Evolutionary conservation across 148 eudicot species (phyloP).

Genomic region (Camellia sinensis): DNA sequence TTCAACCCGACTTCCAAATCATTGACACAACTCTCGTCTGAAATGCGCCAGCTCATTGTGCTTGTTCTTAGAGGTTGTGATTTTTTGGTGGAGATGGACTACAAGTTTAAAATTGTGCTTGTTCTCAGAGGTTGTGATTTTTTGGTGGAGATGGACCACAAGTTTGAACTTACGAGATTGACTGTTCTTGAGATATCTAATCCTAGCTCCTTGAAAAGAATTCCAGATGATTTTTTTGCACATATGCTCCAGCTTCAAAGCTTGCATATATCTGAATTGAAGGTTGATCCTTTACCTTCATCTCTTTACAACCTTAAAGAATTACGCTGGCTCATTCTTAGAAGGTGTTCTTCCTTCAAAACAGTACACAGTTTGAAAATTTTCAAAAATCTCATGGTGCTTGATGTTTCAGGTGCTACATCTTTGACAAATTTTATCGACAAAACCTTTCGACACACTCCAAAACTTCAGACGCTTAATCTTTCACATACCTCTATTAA

Average conservation of each 20-base stretch:
- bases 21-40: neutral
- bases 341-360: slow-evolving; percentile 21
- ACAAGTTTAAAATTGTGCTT: slow-evolving; percentile 9
- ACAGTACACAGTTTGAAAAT: neutral
- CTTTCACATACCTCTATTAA: slow-evolving; percentile 27
- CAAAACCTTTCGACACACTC: slow-evolving; percentile 1
- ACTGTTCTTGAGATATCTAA: slow-evolving; percentile 32
- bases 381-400: slow-evolving; percentile 21
- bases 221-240: slow-evolving; percentile 12
- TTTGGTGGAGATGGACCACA: slow-evolving; percentile 2
- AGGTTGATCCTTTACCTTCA: slow-evolving; percentile 17
- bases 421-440: slow-evolving; percentile 10
- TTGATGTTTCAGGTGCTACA: slow-evolving; percentile 28
- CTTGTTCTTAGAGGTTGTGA: slow-evolving; percentile 36
- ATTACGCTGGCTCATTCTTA: slow-evolving; percentile 28
- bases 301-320: slow-evolving; percentile 22
- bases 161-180: neutral
- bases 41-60: slow-evolving; percentile 11
- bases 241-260: slow-evolving; percentile 22
- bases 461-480: slow-evolving; percentile 26
- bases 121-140: slow-evolving; percentile 35
- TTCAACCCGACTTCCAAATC: slow-evolving; percentile 23
- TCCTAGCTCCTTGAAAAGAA: slow-evolving; percentile 12
- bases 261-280: slow-evolving; percentile 26
- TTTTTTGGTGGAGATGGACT: slow-evolving; percentile 10